Evolutionary conservation across 345 rosid genomes (phyloP).

Genomic region (Citrus medica): DNA sequence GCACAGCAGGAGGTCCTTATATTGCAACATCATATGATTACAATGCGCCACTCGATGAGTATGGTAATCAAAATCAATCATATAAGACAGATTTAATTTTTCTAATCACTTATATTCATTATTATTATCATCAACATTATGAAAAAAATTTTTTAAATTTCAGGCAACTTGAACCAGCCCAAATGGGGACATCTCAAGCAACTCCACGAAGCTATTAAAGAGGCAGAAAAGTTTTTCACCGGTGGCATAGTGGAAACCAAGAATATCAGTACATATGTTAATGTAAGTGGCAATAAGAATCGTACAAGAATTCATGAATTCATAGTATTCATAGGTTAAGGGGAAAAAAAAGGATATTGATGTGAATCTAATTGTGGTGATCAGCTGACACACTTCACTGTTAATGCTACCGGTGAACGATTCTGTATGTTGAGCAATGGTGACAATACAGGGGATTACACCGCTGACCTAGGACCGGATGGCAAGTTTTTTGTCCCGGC

Average conservation of each 20-base stretch:
- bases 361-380: background rate
- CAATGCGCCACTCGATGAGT: conserved; percentile 38
- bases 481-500: conserved; percentile 12
- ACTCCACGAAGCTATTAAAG: conserved; percentile 9
- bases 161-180: conserved; percentile 26
- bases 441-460: background rate
- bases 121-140: background rate
- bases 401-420: background rate
- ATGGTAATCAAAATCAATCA: background rate
- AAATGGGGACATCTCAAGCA: conserved; percentile 29
- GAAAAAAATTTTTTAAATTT: background rate
- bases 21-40: conserved; percentile 35
- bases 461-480: background rate
- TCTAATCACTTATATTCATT: background rate
- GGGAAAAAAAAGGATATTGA: no score
- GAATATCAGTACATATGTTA: background rate
- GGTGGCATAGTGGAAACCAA: background rate
- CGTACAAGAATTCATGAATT: background rate
- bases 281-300: background rate
- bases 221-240: conserved; percentile 7
- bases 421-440: conserved; percentile 5
- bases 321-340: no score
- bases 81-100: background rate
- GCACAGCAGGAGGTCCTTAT: conserved; percentile 46
- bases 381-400: background rate